phyloP scores from a whole-genome alignment of 345 rosid genomes.

The Arabis hirsuta region DNA sequence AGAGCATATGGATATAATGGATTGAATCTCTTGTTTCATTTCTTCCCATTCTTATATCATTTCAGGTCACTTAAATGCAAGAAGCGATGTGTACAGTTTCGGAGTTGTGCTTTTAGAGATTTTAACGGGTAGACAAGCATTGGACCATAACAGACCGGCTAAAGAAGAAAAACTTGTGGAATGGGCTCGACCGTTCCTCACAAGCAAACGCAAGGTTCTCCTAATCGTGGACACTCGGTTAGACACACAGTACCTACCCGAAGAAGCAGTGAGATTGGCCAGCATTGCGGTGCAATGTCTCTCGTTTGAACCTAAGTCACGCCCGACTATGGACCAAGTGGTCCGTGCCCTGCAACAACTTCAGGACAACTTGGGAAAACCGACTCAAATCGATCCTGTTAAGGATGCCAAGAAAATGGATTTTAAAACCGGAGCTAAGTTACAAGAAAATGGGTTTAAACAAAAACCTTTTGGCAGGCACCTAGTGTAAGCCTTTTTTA shows the following conservation, averaged over 20 bases:
- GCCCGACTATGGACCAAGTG: constrained; percentile 80
- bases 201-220: constrained; percentile 76
- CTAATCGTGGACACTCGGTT: constrained; percentile 72
- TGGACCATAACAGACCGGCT: constrained; percentile 81
- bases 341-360: constrained; percentile 69
- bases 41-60: not conserved
- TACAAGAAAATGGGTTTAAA: constrained; percentile 21
- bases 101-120: constrained; percentile 94
- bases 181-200: constrained; percentile 85
- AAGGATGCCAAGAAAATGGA: constrained; percentile 39
- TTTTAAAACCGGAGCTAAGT: constrained; percentile 17
- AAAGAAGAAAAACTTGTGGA: constrained; percentile 82
- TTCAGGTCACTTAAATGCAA: constrained; percentile 75
- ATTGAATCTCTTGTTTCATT: constrained; percentile 5
- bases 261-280: constrained; percentile 59
- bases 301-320: constrained; percentile 65
- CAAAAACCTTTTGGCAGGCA: constrained; percentile 28
- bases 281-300: constrained; percentile 71
- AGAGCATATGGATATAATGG: not conserved
- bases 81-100: constrained; percentile 87
- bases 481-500: not conserved
- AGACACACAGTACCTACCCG: constrained; percentile 59
- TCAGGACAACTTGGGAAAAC: constrained; percentile 50
- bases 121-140: constrained; percentile 77
- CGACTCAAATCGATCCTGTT: constrained; percentile 23